Evolutionary conservation across 2,329 filamentous ascomycete species (phyloP).

Genomic region (Cadophora sp.): DNA sequence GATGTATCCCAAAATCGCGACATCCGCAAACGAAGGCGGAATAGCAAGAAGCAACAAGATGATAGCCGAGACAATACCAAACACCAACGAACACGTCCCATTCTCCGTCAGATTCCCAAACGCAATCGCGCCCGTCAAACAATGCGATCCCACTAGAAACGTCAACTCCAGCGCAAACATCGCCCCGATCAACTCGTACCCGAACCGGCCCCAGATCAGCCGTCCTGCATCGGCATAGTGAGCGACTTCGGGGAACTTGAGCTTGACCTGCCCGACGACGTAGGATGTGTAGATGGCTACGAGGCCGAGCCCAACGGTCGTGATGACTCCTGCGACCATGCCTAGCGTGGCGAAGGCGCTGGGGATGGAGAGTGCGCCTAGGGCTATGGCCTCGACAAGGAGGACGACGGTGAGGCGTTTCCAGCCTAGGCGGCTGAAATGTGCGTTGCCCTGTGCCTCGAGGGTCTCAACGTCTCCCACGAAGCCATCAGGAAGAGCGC

Average conservation of each 20-base stretch:
- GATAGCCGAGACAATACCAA: conserved; percentile 56
- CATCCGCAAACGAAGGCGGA: conserved; percentile 62
- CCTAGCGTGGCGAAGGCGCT: conserved; percentile 38
- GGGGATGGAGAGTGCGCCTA: conserved; percentile 35
- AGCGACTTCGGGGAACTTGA: conserved; percentile 38
- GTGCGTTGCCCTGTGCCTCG: conserved; percentile 30
- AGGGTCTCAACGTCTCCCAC: conserved; percentile 29
- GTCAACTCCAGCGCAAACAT: conserved; percentile 60
- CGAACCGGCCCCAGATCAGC: conserved; percentile 57
- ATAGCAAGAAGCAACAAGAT: conserved; percentile 59
- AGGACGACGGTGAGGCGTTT: conserved; percentile 56
- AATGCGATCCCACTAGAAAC: conserved; percentile 68
- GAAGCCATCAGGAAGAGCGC: conserved; percentile 11
- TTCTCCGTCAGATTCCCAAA: conserved; percentile 62
- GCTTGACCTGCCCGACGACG: conserved; percentile 47
- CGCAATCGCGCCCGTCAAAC: conserved; percentile 65
- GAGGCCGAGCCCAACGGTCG: conserved; percentile 36
- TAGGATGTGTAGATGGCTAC: conserved; percentile 52
- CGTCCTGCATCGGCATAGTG: conserved; percentile 60
- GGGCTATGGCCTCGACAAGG: conserved; percentile 52
- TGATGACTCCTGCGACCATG: conserved; percentile 39
- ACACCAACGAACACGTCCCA: conserved; percentile 61
- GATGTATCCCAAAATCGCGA: conserved; percentile 60
- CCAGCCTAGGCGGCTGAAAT: conserved; percentile 49
- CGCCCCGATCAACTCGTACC: conserved; percentile 58